Evolutionary conservation across 768 basidiomycete genomes (phyloP).

Genomic region (Pleurotus cornucopiae): DNA sequence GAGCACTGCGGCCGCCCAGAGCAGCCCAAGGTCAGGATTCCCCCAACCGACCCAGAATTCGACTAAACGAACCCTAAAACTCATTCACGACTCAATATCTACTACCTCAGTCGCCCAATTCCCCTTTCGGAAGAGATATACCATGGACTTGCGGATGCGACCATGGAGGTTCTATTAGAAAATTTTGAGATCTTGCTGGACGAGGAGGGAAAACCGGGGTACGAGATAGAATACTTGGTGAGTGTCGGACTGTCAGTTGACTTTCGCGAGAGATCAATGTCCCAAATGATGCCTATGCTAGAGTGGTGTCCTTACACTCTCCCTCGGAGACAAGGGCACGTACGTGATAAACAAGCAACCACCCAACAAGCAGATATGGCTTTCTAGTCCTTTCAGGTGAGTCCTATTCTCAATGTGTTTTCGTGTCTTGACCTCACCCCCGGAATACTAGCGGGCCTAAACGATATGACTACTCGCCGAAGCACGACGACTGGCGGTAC

Average conservation of each 20-base stretch:
- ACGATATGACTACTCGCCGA: slow-evolving; percentile 74
- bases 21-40: slow-evolving; percentile 45
- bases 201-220: slow-evolving; percentile 42
- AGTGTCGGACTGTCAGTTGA: slow-evolving; percentile 25
- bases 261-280: not conserved
- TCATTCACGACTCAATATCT: no score
- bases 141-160: slow-evolving; percentile 64
- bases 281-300: slow-evolving; percentile 23
- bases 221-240: slow-evolving; percentile 90
- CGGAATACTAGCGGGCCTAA: slow-evolving; percentile 71
- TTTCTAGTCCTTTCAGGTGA: slow-evolving; percentile 85
- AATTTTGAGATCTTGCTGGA: slow-evolving; percentile 73
- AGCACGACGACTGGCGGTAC: slow-evolving; percentile 69
- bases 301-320: slow-evolving; percentile 89
- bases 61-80: no score
- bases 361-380: slow-evolving; percentile 96
- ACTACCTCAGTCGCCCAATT: no score
- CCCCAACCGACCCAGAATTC: not conserved
- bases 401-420: slow-evolving; percentile 12
- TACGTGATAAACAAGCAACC: slow-evolving; percentile 98
- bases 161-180: slow-evolving; percentile 77
- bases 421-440: not conserved
- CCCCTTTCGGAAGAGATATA: slow-evolving; percentile 59
- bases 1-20: slow-evolving; percentile 54
- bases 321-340: slow-evolving; percentile 71